Evolutionary conservation across 805 yeast genomes (phyloP), one percentile per base, ranked within the genome.

Genomic region (Hermanozyma aechmeae): DNA sequence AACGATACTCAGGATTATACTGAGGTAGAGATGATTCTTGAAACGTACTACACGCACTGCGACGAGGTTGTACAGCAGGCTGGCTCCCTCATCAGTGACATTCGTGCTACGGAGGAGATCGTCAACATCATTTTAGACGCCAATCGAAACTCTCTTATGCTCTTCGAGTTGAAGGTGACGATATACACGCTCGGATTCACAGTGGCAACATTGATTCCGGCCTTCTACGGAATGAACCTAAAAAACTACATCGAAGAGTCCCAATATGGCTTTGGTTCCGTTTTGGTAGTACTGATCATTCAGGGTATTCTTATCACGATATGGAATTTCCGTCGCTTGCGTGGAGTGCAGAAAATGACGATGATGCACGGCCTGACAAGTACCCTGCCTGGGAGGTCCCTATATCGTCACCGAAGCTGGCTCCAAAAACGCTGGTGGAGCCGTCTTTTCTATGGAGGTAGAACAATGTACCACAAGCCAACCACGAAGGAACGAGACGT

Each of bases 1-100:
- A 25, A 29, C 13, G 35, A 33, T 6, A 27, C 37, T 14, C 40
- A 38, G 2, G 72, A 71, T 46, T 69, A 65, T 38, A 82, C 79
- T 6, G 95, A 87, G 42, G 68, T 84, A 13, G 96, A 87, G 52
- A 79, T 86, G 78, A 62, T 87, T 28, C 51, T 87, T 13, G 96
- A 87, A 48, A 74, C 95, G 0, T 87, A 87, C 55, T 86, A 83
- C 53, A 79, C 81, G 34, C 96, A 86, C 43, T 79, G 89, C 48
- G 96, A 87, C 48, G 96, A 87, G 57, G 76, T 81, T 41, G 96
- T 86, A 5, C 96, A 87, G 52, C 89, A 82, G 42, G 78, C 94
- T 0, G 94, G 83, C 25, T 78, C 89, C 4, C 58, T 86, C 32
- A 72, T 82, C 13, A 77, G 76, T 42, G 94, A 87, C 48, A 84